Base-by-base conservation (phyloP, 352 stramenopile species). In the Globisporangium splendens region DNA sequence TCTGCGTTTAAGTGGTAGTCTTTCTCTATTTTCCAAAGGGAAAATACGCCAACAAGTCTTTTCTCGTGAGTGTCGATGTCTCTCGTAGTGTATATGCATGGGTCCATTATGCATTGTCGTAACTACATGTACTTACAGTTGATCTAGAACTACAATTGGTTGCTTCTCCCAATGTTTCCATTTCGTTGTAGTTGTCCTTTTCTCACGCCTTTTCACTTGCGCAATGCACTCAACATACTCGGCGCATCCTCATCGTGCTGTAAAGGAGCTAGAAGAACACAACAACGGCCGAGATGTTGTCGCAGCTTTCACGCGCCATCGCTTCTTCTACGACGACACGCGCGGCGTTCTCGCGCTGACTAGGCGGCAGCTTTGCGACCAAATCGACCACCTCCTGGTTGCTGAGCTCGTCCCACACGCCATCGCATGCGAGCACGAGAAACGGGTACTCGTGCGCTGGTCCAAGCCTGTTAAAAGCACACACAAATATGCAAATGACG, bases 211-310 rank as follows among this genome's bases (percentile, higher is more conserved):
- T 35, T 35, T 35, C 28, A 31, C 5, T 31, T 31, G 5, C 24
- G 24, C 24, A 31, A 31, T 31, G 24, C 24, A 5, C n/a, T n/a
- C 24, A 31, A 31, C 24, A 31, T 31, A 31, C 24, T 31, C 24
- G 24, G 5, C 28, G 28, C 28, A 10, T 8, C 5, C 2, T 8
- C 3, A 35, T 35, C 28, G 28, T 35, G 28, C 28, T 35, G 28
- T 10, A 35, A 10, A 35, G 28, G 0, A 35, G 6, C 70, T 66
- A 80, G 41, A 91, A 72, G 68, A 85, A 91, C 6, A 88, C 73
- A 24, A 94, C 82, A n/a, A 92, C 64, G 6, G 72, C 84, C 24
- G 80, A 88, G 58, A 94, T 78, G 59, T 94, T 94, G 69, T 94
- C 84, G 22, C 73, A 71, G 53, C 73, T 91, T 49, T 79, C 65